Conservation (phyloP, 2,329 filamentous ascomycete species). For the Phyllosticta citrichinensis region DNA sequence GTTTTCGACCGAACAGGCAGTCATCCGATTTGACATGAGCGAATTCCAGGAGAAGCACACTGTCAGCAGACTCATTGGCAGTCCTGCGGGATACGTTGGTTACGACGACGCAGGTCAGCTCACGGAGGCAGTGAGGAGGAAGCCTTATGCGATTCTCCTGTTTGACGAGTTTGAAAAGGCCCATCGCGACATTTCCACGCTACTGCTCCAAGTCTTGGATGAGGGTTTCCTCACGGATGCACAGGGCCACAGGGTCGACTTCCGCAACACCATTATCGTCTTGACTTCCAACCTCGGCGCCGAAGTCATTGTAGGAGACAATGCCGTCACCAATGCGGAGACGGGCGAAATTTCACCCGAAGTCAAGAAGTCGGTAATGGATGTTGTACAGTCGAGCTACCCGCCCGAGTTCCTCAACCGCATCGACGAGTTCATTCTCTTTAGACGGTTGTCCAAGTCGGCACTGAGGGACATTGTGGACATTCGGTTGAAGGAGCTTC, state of each 20-base stretch:
- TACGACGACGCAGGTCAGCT: slow-evolving; percentile 96
- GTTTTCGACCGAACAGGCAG: slow-evolving; percentile 83
- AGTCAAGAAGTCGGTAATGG: slow-evolving; percentile 74
- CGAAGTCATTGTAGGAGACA: slow-evolving; percentile 72
- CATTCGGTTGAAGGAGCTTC: slow-evolving; percentile 77
- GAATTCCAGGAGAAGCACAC: slow-evolving; percentile 98
- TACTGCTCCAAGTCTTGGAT: slow-evolving; percentile 88
- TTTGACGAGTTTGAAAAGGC: slow-evolving; percentile 99
- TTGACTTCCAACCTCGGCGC: slow-evolving; percentile 93
- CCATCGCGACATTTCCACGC: slow-evolving; percentile 83
- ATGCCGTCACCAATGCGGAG: slow-evolving; percentile 47
- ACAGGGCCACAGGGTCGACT: slow-evolving; percentile 94
- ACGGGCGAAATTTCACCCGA: slow-evolving; percentile 62
- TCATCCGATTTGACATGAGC: slow-evolving; percentile 93
- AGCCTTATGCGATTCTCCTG: slow-evolving; percentile 87
- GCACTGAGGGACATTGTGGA: slow-evolving; percentile 89
- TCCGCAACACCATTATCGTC: slow-evolving; percentile 92
- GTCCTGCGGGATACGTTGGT: slow-evolving; percentile 87
- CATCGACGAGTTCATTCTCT: slow-evolving; percentile 94
- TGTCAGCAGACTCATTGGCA: slow-evolving; percentile 82
- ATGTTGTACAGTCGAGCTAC: slow-evolving; percentile 65
- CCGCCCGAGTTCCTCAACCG: slow-evolving; percentile 94
- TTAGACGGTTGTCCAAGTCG: slow-evolving; percentile 69
- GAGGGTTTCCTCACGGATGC: slow-evolving; percentile 93
- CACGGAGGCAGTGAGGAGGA: slow-evolving; percentile 87